Conservation (phyloP, 1,284 basidiomycete genomes). For the Ganoderma meredithae region DNA sequence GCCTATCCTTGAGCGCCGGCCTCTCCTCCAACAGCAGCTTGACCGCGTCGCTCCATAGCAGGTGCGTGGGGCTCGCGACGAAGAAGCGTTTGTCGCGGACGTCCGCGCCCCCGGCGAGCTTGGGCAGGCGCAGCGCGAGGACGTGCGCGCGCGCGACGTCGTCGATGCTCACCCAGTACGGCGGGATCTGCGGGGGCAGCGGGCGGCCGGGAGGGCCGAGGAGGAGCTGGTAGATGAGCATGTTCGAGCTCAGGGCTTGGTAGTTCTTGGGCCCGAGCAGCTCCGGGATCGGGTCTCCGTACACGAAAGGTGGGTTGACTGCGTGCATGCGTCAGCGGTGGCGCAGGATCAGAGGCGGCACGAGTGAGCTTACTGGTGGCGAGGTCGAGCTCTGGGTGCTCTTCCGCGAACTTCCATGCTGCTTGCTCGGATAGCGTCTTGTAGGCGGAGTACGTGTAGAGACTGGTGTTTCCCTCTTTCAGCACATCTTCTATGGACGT, state of each 20-base stretch:
- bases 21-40: slow-evolving; percentile 28
- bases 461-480: background rate
- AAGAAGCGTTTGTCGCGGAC: slow-evolving; percentile 37
- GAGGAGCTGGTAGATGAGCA: slow-evolving; percentile 23
- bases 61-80: slow-evolving; percentile 10
- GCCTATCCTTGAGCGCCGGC: slow-evolving; percentile 32
- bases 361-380: background rate
- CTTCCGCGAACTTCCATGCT: background rate
- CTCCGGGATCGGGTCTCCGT: slow-evolving; percentile 3
- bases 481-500: background rate
- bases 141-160: slow-evolving; percentile 38
- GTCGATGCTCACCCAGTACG: slow-evolving; percentile 32
- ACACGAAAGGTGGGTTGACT: slow-evolving; percentile 9
- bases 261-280: background rate
- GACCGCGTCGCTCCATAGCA: slow-evolving; percentile 31
- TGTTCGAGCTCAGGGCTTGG: slow-evolving; percentile 17
- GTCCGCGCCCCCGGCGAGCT: slow-evolving; percentile 14
- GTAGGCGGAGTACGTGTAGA: background rate
- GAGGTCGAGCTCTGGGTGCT: slow-evolving; percentile 5
- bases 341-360: background rate
- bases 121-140: slow-evolving; percentile 29
- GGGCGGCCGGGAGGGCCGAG: slow-evolving; percentile 18
- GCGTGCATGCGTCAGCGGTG: slow-evolving; percentile 11
- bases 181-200: slow-evolving; percentile 18
- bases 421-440: background rate